Conservation (phyloP, 1,284 basidiomycete genomes). For the Fomitopsis pinicola region DNA sequence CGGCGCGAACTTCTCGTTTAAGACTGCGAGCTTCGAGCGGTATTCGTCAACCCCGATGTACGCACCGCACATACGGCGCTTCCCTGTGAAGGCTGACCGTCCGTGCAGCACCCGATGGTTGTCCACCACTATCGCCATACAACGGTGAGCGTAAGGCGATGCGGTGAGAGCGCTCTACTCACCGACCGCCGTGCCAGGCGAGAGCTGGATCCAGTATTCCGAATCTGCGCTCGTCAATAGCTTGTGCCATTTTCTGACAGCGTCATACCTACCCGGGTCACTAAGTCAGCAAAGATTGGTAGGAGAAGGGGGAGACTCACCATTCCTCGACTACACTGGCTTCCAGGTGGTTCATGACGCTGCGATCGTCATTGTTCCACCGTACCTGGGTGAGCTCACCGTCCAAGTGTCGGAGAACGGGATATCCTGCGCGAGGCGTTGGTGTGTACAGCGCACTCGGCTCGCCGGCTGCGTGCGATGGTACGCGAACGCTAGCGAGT, state of each 20-base stretch:
- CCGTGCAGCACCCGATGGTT: slow-evolving; percentile 96
- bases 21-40: slow-evolving; percentile 68
- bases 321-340: slow-evolving; percentile 65
- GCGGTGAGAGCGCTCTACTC: slow-evolving; percentile 27
- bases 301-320: slow-evolving; percentile 31
- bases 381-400: slow-evolving; percentile 75
- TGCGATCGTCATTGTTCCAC: slow-evolving; percentile 96
- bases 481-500: slow-evolving; percentile 68
- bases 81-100: slow-evolving; percentile 84
- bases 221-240: slow-evolving; percentile 76
- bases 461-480: slow-evolving; percentile 89
- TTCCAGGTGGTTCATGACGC: slow-evolving; percentile 63
- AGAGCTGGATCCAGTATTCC: slow-evolving; percentile 89
- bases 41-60: slow-evolving; percentile 94
- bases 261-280: slow-evolving; percentile 63
- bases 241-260: slow-evolving; percentile 76
- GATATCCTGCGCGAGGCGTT: slow-evolving; percentile 53
- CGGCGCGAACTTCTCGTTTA: slow-evolving; percentile 52
- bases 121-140: slow-evolving; percentile 66
- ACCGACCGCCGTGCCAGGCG: slow-evolving; percentile 85
- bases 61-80: slow-evolving; percentile 91
- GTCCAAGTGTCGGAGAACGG: slow-evolving; percentile 70
- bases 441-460: slow-evolving; percentile 61
- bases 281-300: neutral
- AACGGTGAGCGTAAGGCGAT: neutral